A percentile compares a stretch with the other conserved stretches of the same genome.
Evolutionary conservation across 192 early-diverging fungal genomes (phyloP).

Genomic region (Cetraspora pellucida): DNA sequence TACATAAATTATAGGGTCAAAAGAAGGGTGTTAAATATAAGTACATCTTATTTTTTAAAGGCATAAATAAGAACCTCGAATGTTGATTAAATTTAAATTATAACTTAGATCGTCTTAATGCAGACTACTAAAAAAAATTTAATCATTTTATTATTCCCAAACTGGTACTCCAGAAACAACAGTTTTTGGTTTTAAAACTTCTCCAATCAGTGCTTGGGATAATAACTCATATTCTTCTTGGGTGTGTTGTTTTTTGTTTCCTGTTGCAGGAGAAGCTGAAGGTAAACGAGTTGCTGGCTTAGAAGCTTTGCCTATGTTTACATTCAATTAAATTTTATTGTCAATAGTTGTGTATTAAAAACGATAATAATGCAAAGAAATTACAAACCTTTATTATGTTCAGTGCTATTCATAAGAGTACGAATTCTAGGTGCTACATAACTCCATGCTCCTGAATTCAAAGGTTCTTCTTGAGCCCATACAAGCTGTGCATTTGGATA

Average conservation of each 20-base stretch:
- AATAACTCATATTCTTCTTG: slow-evolving; percentile 77
- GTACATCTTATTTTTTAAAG: too few species aligned
- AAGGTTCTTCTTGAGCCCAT: slow-evolving; percentile 95
- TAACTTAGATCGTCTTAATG: too few species aligned
- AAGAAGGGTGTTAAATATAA: too few species aligned
- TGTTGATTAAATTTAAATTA: too few species aligned
- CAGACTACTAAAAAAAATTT: too few species aligned
- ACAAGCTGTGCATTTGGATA: slow-evolving; percentile 92
- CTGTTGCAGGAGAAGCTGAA: slow-evolving; percentile 88
- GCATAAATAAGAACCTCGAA: too few species aligned
- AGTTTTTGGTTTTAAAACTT: slow-evolving; percentile 65
- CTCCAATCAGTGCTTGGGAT: slow-evolving; percentile 71
- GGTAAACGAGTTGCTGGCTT: slow-evolving; percentile 87
- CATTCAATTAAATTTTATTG: too few species aligned
- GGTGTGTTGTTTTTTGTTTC: slow-evolving; percentile 94
- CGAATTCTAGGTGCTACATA: slow-evolving; percentile 87
- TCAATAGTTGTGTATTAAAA: too few species aligned
- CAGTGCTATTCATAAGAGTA: slow-evolving; percentile 75
- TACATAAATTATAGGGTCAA: too few species aligned
- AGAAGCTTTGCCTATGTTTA: slow-evolving; percentile 48
- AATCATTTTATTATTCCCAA: slow-evolving; percentile 42
- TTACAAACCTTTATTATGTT: slow-evolving; percentile 59
- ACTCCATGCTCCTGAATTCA: slow-evolving; percentile 92
- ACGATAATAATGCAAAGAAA: too few species aligned
- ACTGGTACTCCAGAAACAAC: slow-evolving; percentile 73